These are phyloP conservation scores for Cercospora nicotianae DNA, from an alignment of 2,329 filamentous ascomycete genomes.

Conservation along the genomic window DNA sequence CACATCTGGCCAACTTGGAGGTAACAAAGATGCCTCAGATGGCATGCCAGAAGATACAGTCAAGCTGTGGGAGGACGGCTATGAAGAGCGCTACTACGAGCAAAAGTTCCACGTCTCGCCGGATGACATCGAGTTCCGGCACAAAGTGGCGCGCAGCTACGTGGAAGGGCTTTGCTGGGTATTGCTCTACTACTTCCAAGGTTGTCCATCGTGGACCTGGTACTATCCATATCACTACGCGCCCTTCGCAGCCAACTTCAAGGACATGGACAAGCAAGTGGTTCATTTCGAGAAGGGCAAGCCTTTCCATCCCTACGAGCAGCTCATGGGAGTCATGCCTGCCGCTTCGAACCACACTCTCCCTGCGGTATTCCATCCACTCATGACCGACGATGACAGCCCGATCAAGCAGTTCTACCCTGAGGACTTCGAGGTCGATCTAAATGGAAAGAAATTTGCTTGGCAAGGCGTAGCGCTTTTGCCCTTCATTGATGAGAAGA, in stretches of 20 bases:
- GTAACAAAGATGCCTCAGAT: slow-evolving; percentile 53
- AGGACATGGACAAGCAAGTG: slow-evolving; percentile 74
- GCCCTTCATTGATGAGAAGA: slow-evolving; percentile 92
- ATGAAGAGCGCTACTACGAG: slow-evolving; percentile 93
- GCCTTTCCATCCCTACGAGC: slow-evolving; percentile 90
- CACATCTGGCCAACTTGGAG: slow-evolving; percentile 37
- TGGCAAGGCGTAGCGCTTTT: slow-evolving; percentile 95
- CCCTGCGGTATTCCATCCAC: slow-evolving; percentile 79
- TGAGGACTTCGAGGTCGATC: slow-evolving; percentile 84
- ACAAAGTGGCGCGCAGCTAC: slow-evolving; percentile 86
- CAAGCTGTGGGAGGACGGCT: slow-evolving; percentile 90
- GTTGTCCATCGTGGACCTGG: slow-evolving; percentile 98
- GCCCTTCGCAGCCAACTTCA: slow-evolving; percentile 94
- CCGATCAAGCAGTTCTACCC: slow-evolving; percentile 98
- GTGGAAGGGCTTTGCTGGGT: slow-evolving; percentile 96
- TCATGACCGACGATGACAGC: slow-evolving; percentile 87
- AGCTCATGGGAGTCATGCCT: slow-evolving; percentile 96
- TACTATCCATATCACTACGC: slow-evolving; percentile 99
- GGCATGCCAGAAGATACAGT: slow-evolving; percentile 76
- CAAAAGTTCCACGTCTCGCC: slow-evolving; percentile 89
- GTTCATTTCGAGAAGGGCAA: slow-evolving; percentile 80
- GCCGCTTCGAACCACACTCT: slow-evolving; percentile 90
- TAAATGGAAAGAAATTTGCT: slow-evolving; percentile 97
- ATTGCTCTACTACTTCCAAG: slow-evolving; percentile 94
- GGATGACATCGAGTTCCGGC: slow-evolving; percentile 79